These are phyloP conservation scores for Phlyctochytrium bullatum DNA, from an alignment of 192 early-diverging fungal species.

Conservation along the genomic window DNA sequence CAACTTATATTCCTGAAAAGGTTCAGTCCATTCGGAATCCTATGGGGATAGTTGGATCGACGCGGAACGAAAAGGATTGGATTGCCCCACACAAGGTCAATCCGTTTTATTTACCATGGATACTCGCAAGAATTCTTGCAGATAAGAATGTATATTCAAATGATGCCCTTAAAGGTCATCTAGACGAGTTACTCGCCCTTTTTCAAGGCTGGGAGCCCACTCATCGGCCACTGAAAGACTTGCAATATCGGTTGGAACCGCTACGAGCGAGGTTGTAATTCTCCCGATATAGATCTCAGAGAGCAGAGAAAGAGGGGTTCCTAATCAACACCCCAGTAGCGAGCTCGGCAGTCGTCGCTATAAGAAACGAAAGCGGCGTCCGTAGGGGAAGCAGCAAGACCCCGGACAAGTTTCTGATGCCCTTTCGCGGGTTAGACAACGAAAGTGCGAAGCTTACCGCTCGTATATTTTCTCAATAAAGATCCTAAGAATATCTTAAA, in stretches of 20 bases:
- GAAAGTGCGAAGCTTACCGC: neutral
- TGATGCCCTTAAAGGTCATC: conserved; percentile 54
- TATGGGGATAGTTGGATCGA: neutral
- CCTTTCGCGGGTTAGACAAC: conserved; percentile 31
- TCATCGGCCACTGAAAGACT: conserved; percentile 68
- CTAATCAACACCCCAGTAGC: conserved; percentile 21
- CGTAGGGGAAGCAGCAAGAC: conserved; percentile 59
- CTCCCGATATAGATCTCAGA: neutral
- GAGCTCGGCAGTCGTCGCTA: conserved; percentile 13
- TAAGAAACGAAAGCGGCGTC: conserved; percentile 53
- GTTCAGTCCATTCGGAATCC: neutral
- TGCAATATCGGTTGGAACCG: conserved; percentile 91
- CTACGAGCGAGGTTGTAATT: conserved; percentile 45
- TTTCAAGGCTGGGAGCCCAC: conserved; percentile 82
- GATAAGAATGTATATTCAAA: conserved; percentile 58
- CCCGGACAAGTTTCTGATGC: conserved; percentile 54
- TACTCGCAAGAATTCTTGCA: conserved; percentile 80
- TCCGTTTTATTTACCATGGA: conserved; percentile 92
- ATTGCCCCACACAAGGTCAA: conserved; percentile 71
- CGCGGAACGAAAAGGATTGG: conserved; percentile 36
- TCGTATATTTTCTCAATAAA: neutral
- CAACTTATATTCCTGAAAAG: neutral
- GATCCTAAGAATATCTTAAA: neutral
- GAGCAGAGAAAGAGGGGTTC: no score
- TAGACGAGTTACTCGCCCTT: conserved; percentile 61